Conservation (phyloP, 345 rosid species). For the Moricandia moricandioides region DNA sequence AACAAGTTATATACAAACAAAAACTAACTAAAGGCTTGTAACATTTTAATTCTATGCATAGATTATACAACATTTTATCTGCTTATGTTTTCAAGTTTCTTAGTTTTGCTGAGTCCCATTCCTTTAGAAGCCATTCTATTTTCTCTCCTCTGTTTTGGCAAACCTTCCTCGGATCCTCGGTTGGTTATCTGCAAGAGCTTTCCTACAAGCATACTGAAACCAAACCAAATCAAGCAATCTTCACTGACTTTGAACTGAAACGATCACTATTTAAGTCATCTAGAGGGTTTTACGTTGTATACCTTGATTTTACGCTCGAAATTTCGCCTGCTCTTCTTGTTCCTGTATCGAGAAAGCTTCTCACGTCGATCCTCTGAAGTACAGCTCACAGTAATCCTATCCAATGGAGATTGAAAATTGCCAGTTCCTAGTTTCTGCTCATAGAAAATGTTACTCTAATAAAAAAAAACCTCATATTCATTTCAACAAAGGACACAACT, state of each 20-base stretch:
- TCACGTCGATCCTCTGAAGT: constrained; percentile 75
- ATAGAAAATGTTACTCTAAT: too few relatives aligned
- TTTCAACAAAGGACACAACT: too few relatives aligned
- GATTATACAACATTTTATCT: constrained; percentile 17
- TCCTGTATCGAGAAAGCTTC: constrained; percentile 91
- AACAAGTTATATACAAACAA: constrained; percentile 25
- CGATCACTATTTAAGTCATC: neutral
- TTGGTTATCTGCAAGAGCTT: constrained; percentile 97
- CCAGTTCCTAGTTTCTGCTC: constrained; percentile 69
- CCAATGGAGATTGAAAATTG: constrained; percentile 55
- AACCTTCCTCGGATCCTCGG: constrained; percentile 98
- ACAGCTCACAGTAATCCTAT: constrained; percentile 50
- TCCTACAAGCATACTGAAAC: constrained; percentile 96
- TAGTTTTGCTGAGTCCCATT: constrained; percentile 9
- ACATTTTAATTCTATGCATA: constrained; percentile 16
- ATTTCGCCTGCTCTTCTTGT: constrained; percentile 89
- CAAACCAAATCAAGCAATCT: constrained; percentile 16
- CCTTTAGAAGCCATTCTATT: constrained; percentile 33
- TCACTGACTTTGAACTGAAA: neutral
- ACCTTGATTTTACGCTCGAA: constrained; percentile 98
- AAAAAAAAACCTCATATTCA: too few relatives aligned
- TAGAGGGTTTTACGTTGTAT: neutral
- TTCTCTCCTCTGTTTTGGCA: constrained; percentile 81
- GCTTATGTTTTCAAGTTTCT: constrained; percentile 24
- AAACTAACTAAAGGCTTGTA: constrained; percentile 25